Base-by-base conservation (phyloP, 345 rosid species). In the Nephelium lappaceum region DNA sequence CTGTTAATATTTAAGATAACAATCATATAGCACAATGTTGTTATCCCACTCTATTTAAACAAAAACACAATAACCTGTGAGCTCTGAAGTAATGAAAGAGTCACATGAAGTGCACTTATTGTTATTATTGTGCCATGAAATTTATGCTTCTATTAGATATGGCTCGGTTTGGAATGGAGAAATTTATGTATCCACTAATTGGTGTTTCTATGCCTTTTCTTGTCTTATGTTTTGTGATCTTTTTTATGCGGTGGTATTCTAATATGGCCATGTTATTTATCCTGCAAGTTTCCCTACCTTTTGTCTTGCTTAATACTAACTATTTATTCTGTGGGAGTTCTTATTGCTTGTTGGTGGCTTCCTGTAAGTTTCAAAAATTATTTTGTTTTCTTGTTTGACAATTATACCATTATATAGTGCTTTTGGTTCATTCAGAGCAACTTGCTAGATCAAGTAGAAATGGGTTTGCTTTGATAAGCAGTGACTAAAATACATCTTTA, bases 251-350 rank as follows among this genome's bases (percentile, higher is more conserved):
- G 3, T 42, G 31, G 12, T 61, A n/a, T 61, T 61, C 8, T 63
- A 42, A 42, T 68, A 68, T 42, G 14, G 42, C 5, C n/a, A 23
- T 21, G 73, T 70, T 19, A 43, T 42, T 31, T 49, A 31, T 77
- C 43, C 25, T 86, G 93, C 88, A 93, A 97, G 73, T 93, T 92
- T 81, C 98, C 98, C 12, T 93, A 87, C 85, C 89, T 93, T 67
- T 81, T 93, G 78, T 97, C 98, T 4, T 89, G 91, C 83, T 75
- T 90, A 16, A 77, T 42, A 51, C 93, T 89, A 83, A 91, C 94
- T 10, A 0, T 82, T 38, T 90, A 93, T 71, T 91, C 98, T 70
- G 76, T 93, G 47, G 87, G 79, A 73, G 98, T 93, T 43, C 73
- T 89, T 8, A 75, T 94, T 8, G 76, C 85, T 21, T 66, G 85